Conservation (phyloP, 208 protist genomes). For the Herpetomonas samuelpessoai region DNA sequence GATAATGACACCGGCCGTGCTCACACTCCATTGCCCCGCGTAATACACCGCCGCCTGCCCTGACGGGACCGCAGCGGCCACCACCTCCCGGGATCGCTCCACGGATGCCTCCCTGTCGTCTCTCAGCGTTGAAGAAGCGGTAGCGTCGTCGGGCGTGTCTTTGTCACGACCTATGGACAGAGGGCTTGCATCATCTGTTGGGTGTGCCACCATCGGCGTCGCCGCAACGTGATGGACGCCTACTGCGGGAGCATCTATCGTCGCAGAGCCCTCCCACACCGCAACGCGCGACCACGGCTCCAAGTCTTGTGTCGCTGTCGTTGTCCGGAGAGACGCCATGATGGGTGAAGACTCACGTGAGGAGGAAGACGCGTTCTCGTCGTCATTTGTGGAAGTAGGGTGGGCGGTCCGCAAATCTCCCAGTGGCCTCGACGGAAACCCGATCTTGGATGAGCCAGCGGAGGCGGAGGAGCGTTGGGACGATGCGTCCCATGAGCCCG, state of each 20-base stretch:
- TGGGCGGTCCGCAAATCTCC: too few relatives aligned
- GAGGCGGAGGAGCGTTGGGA: neutral
- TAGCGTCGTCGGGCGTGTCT: neutral
- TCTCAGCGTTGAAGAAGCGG: too few relatives aligned
- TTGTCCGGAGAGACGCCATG: too few relatives aligned
- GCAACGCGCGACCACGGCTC: neutral
- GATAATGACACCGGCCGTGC: constrained; percentile 4
- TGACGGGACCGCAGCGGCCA: neutral
- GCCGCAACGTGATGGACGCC: too few relatives aligned
- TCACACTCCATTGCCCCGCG: neutral
- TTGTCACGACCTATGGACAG: neutral
- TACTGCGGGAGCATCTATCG: too few relatives aligned
- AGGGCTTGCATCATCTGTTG: neutral
- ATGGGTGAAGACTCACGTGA: too few relatives aligned
- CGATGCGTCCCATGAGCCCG: neutral
- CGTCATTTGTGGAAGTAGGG: neutral
- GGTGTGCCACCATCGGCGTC: neutral
- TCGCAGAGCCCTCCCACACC: neutral
- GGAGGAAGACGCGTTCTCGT: neutral
- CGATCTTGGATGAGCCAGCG: neutral
- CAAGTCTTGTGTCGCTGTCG: neutral
- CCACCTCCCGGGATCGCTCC: too few relatives aligned
- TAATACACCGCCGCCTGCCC: constrained; percentile 1
- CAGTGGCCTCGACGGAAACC: too few relatives aligned
- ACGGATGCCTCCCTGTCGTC: too few relatives aligned